Evolutionary conservation across 139 green algal species (phyloP).

Genomic region (Picochlorum sp.): DNA sequence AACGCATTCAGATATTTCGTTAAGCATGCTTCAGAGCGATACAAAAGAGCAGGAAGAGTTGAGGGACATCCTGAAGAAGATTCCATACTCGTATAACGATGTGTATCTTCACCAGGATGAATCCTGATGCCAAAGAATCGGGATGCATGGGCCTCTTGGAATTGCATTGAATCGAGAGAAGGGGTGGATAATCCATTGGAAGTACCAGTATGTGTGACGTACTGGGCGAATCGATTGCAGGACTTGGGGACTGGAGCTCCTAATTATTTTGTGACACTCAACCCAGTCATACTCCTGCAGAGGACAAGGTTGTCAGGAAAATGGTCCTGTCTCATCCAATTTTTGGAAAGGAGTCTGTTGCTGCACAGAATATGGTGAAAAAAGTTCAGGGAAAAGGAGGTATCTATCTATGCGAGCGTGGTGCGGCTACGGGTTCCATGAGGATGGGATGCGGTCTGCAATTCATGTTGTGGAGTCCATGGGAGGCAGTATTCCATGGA

Average conservation of each 20-base stretch:
- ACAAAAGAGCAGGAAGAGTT: slow-evolving; percentile 27
- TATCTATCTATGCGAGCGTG: slow-evolving; percentile 65
- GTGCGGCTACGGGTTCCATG: slow-evolving; percentile 92
- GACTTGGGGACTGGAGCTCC: slow-evolving; percentile 55
- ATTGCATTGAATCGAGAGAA: slow-evolving; percentile 56
- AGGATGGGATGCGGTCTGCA: slow-evolving; percentile 81
- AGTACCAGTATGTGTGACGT: slow-evolving; percentile 73
- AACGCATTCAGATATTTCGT: slow-evolving; percentile 69
- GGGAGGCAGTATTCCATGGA: slow-evolving; percentile 49
- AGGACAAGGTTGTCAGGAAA: slow-evolving; percentile 33
- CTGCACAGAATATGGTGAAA: slow-evolving; percentile 41
- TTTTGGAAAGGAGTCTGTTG: slow-evolving; percentile 52
- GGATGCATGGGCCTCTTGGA: slow-evolving; percentile 82
- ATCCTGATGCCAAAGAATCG: slow-evolving; percentile 67
- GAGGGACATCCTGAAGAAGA: slow-evolving; percentile 52
- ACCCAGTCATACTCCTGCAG: slow-evolving; percentile 60
- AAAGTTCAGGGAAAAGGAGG: slow-evolving; percentile 39
- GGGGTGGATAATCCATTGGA: not conserved
- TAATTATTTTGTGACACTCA: slow-evolving; percentile 88
- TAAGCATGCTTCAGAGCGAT: slow-evolving; percentile 48
- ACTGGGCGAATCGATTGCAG: slow-evolving; percentile 87
- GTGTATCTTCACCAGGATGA: slow-evolving; percentile 81
- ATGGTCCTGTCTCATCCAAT: slow-evolving; percentile 69
- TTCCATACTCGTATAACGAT: slow-evolving; percentile 78
- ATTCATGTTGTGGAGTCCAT: slow-evolving; percentile 47